phyloP scores from a whole-genome alignment of 2,329 filamentous ascomycete species.

The Epichloe gansuensis region DNA sequence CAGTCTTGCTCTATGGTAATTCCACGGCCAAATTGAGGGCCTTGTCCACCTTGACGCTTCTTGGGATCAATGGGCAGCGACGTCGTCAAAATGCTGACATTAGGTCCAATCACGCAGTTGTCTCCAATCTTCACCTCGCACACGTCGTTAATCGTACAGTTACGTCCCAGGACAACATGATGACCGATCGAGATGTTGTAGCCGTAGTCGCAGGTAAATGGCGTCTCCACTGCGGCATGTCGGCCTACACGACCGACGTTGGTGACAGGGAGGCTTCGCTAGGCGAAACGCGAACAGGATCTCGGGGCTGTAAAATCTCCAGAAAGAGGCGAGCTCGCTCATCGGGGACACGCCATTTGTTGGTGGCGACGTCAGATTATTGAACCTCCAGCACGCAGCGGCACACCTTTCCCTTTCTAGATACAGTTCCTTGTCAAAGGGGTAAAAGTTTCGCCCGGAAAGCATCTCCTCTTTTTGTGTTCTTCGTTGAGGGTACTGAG shows the following conservation, averaged over 20 bases:
- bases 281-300: conserved; percentile 43
- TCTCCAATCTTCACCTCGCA: conserved; percentile 71
- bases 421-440: conserved; percentile 65
- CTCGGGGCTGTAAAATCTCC: conserved; percentile 55
- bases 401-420: conserved; percentile 79
- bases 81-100: conserved; percentile 75
- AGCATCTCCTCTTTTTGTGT: conserved; percentile 90
- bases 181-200: conserved; percentile 88
- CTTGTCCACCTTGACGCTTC: conserved; percentile 60
- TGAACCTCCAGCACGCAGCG: conserved; percentile 72
- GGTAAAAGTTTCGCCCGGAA: conserved; percentile 63
- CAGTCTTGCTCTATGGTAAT: conserved; percentile 78
- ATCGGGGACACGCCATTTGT: conserved; percentile 55
- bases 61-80: conserved; percentile 62
- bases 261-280: conserved; percentile 37
- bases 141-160: conserved; percentile 81
- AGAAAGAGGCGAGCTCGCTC: conserved; percentile 60
- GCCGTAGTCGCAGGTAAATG: conserved; percentile 88
- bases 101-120: conserved; percentile 64
- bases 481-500: conserved; percentile 28
- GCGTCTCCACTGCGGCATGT: conserved; percentile 68
- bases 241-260: conserved; percentile 56
- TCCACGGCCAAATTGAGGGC: conserved; percentile 54
- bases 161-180: conserved; percentile 69
- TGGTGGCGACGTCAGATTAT: conserved; percentile 63